phyloP scores from a whole-genome alignment of 2,329 filamentous ascomycete species.

The Fusarium denticulatum region DNA sequence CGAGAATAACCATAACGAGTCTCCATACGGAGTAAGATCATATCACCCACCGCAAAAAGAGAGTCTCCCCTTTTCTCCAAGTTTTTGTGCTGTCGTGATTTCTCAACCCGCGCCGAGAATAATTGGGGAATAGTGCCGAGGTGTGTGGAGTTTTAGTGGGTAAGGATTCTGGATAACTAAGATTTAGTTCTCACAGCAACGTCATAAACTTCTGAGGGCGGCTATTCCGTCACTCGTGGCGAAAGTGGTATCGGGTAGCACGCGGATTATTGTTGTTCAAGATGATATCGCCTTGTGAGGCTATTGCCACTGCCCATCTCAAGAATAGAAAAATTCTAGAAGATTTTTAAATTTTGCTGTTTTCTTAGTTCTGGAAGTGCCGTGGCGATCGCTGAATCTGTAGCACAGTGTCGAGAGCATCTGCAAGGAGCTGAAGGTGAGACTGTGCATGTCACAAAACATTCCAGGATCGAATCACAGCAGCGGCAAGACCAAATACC shows the following conservation, averaged over 20 bases:
- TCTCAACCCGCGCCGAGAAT: conserved; percentile 17
- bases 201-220: conserved; percentile 1
- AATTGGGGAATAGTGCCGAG: conserved; percentile 29
- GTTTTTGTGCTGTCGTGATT: background rate
- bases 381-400: background rate
- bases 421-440: background rate
- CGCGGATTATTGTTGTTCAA: background rate
- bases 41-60: background rate
- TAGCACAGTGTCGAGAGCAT: background rate
- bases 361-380: no score
- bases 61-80: conserved; percentile 15
- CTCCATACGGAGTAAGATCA: background rate
- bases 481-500: background rate
- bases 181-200: conserved; percentile 10
- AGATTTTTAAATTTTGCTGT: background rate
- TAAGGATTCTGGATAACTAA: conserved; percentile 11
- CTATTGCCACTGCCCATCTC: background rate
- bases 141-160: conserved; percentile 7
- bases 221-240: conserved; percentile 4
- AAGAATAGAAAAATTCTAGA: background rate
- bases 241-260: conserved; percentile 6
- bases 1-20: conserved; percentile 7
- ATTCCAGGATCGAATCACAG: background rate
- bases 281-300: background rate
- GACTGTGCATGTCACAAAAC: background rate